phyloP scores from a whole-genome alignment of 441 rosid species.

The Iberis amara region DNA sequence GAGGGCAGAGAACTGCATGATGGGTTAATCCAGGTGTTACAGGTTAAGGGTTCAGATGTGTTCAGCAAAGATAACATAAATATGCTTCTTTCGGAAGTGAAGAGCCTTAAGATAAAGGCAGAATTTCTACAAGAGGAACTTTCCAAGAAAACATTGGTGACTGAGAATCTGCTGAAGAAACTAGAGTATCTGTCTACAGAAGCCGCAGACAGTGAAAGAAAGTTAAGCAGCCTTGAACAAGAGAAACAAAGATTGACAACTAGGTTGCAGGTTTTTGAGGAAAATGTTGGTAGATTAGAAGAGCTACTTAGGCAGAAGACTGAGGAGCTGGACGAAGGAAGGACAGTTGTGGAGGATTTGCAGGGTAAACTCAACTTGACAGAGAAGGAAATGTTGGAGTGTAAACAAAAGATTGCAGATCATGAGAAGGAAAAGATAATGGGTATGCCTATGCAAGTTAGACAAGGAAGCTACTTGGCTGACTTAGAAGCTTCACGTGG shows the following conservation, averaged over 20 bases:
- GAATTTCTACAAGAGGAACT: conserved; percentile 42
- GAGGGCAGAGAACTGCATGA: conserved; percentile 44
- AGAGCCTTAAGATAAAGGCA: conserved; percentile 34
- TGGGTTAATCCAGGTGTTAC: conserved; percentile 38
- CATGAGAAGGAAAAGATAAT: conserved; percentile 36
- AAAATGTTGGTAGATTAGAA: conserved; percentile 37
- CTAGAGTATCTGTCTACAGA: conserved; percentile 31
- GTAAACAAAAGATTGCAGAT: conserved; percentile 37
- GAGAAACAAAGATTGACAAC: conserved; percentile 35
- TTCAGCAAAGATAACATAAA: conserved; percentile 31
- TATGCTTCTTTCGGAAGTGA: conserved; percentile 41
- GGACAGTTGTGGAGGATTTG: conserved; percentile 21
- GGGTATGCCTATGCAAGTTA: conserved; percentile 16
- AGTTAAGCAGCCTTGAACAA: conserved; percentile 28
- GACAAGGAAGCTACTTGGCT: conserved; percentile 14
- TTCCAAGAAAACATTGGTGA: conserved; percentile 37
- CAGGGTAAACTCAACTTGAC: conserved; percentile 38
- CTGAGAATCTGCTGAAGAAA: conserved; percentile 33
- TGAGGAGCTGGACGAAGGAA: conserved; percentile 40
- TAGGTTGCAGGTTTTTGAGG: conserved; percentile 41
- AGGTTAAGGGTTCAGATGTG: conserved; percentile 34
- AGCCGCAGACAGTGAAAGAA: conserved; percentile 30
- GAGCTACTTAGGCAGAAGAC: conserved; percentile 36
- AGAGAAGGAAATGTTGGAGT: conserved; percentile 31
- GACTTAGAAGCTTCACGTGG: conserved; percentile 35